Percentiles rank a stretch among this genome's conserved stretches.
Conservation (phyloP, 768 basidiomycete species). For the Kwoniella dendrophila region DNA sequence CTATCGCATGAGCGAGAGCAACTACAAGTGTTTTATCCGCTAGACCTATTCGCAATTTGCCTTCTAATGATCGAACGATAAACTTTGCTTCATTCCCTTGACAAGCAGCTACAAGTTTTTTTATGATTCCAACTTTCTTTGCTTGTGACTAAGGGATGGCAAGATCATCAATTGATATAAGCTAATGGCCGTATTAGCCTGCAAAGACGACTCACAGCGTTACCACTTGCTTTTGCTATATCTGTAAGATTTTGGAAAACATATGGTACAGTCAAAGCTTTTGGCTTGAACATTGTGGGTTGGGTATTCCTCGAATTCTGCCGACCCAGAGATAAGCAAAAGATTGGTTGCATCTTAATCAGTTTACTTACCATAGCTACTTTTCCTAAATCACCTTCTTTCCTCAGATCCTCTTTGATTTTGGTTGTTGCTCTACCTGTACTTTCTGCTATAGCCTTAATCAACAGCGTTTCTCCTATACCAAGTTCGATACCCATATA, state of each 20-base stretch:
- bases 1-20: slow-evolving; percentile 86
- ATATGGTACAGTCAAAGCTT: slow-evolving; percentile 79
- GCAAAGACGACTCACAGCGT: slow-evolving; percentile 64
- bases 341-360: slow-evolving; percentile 26
- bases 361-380: slow-evolving; percentile 86
- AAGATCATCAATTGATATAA: not conserved
- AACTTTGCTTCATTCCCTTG: slow-evolving; percentile 93
- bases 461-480: slow-evolving; percentile 88
- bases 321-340: not conserved
- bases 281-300: slow-evolving; percentile 91
- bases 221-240: slow-evolving; percentile 81
- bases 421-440: slow-evolving; percentile 81
- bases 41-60: slow-evolving; percentile 94
- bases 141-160: slow-evolving; percentile 71
- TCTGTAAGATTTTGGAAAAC: slow-evolving; percentile 90
- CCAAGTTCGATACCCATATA: slow-evolving; percentile 94
- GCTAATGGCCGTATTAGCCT: not conserved
- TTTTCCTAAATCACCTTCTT: slow-evolving; percentile 90
- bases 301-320: slow-evolving; percentile 89
- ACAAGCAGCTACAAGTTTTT: slow-evolving; percentile 88
- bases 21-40: slow-evolving; percentile 95
- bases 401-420: slow-evolving; percentile 89
- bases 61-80: slow-evolving; percentile 91
- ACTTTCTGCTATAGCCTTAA: slow-evolving; percentile 93
- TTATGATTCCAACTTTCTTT: slow-evolving; percentile 93